Conservation (phyloP, 2,329 filamentous ascomycete species). For the Podosphaera xanthii region DNA sequence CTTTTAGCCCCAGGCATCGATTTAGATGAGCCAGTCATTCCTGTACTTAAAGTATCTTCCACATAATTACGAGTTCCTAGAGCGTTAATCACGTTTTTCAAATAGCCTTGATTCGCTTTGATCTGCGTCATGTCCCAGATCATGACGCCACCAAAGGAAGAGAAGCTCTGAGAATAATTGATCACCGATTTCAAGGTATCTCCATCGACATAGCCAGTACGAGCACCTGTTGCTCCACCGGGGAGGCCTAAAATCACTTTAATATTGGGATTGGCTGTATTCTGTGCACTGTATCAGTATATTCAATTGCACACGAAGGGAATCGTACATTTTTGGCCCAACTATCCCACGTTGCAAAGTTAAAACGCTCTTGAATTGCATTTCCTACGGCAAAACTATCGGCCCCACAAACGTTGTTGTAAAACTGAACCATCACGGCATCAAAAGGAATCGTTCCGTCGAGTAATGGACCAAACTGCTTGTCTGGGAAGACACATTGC, state of each 20-base stretch:
- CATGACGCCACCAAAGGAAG: slow-evolving; percentile 44
- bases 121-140: slow-evolving; percentile 44
- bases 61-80: slow-evolving; percentile 1
- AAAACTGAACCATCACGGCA: slow-evolving; percentile 21
- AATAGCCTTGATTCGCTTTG: slow-evolving; percentile 32
- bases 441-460: slow-evolving; percentile 24
- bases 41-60: no score
- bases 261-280: slow-evolving; percentile 33
- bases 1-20: no score
- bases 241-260: slow-evolving; percentile 40
- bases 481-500: slow-evolving; percentile 44
- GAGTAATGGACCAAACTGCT: slow-evolving; percentile 32
- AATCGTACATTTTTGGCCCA: slow-evolving; percentile 31
- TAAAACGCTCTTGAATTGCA: slow-evolving; percentile 28
- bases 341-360: slow-evolving; percentile 39
- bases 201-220: slow-evolving; percentile 30
- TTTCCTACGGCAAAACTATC: slow-evolving; percentile 25
- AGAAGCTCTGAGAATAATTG: slow-evolving; percentile 27
- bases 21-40: no score
- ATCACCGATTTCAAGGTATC: slow-evolving; percentile 27
- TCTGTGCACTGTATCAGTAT: neutral
- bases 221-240: slow-evolving; percentile 22
- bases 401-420: slow-evolving; percentile 33
- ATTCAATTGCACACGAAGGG: neutral
- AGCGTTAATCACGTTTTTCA: slow-evolving; percentile 13